Base-by-base conservation (phyloP, 306 rosid species). In the Vigna unguiculata region DNA sequence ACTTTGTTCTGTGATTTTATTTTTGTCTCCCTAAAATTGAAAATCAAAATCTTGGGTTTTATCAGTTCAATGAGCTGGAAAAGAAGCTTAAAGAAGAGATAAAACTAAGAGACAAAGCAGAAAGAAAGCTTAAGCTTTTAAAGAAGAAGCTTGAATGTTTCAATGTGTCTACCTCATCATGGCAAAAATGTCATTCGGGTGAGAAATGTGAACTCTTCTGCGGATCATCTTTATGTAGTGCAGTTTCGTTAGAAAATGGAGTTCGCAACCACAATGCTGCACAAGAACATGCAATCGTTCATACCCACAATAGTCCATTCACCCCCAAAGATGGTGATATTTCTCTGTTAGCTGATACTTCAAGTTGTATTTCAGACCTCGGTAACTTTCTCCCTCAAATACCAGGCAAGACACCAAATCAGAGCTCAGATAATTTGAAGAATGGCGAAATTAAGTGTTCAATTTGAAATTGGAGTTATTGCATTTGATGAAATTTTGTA, bases 41-140 rank as follows among this genome's bases (percentile, higher is more conserved):
- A 17, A n/a, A 16, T n/a, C 34, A 62, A n/a, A n/a, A 8, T 34
- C 10, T 36, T 17, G 30, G 25, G 17, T 38, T 25, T 63, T 19
- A 17, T 4, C 71, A 64, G 71, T 64, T 64, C 19, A 49, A 40
- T 20, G 71, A 64, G 71, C 71, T 64, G 4, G 71, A 64, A 64
- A 64, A 20, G 17, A 64, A 40, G 71, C 32, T 64, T 2, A 64
- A 20, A 40, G 71, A 64, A 40, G 71, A 64, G 71, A 64, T 40
- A 20, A 64, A 38, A 64, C 51, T 40, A 40, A 38, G 71, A 20
- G 51, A 64, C 11, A 64, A 20, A 40, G 51, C 71, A 38, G 51
- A 64, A 64, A 64, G 51, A 64, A 64, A 64, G 32, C 32, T 64
- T 40, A 38, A 64, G 28, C 32, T 40, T 64, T 64, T 64, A 20